Percentiles rank a stretch among this genome's conserved stretches.
Evolutionary conservation across 148 eudicot species (phyloP).

Genomic region (Chenopodium album): DNA sequence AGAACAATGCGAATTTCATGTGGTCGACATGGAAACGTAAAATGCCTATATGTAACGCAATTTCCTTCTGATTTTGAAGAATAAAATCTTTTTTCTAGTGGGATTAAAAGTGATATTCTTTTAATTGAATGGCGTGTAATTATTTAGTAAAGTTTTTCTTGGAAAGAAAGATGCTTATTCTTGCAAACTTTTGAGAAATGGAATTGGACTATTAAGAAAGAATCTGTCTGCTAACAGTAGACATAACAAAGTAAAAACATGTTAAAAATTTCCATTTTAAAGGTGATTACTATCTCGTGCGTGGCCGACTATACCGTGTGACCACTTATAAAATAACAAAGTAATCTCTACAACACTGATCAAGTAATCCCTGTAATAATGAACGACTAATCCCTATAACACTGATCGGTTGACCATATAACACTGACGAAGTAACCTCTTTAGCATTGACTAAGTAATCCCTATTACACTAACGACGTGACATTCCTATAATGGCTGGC

Average conservation of each 20-base stretch:
- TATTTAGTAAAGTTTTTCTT: conserved; percentile 4
- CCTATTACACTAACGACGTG: no score
- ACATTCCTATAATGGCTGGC: no score
- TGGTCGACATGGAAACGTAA: background rate
- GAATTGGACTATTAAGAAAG: conserved; percentile 24
- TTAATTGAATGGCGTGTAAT: conserved; percentile 4
- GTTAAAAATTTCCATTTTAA: conserved; percentile 1
- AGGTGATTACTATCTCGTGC: background rate
- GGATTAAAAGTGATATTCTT: background rate
- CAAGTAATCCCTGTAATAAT: no score
- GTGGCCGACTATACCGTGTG: no score
- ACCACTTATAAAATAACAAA: no score
- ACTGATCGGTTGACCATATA: no score
- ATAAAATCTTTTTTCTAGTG: conserved; percentile 12
- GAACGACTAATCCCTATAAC: no score
- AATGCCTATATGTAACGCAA: background rate
- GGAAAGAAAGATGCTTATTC: conserved; percentile 32
- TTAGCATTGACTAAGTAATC: no score
- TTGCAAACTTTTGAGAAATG: conserved; percentile 26
- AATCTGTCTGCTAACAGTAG: conserved; percentile 39
- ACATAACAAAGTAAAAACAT: conserved; percentile 21
- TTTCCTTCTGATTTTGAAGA: conserved; percentile 7
- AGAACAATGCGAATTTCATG: conserved; percentile 3
- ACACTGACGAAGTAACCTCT: no score
- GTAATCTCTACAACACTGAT: no score